Conservation (phyloP, 306 rosid species). For the Inga oerstediana region DNA sequence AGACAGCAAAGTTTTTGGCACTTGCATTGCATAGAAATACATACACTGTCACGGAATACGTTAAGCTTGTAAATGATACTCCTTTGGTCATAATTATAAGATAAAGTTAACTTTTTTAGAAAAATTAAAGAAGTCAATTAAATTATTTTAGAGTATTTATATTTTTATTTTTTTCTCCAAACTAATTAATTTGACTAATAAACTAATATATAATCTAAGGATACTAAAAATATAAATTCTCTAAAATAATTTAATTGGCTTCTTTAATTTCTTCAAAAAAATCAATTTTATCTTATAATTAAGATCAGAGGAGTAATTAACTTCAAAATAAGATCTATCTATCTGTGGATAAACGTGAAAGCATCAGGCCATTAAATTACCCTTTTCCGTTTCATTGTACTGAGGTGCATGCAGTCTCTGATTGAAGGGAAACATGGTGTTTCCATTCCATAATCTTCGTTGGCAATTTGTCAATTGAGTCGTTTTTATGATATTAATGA, state of each 20-base stretch:
- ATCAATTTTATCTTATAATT: no score
- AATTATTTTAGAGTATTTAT: no score
- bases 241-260: no score
- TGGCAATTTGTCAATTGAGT: not conserved
- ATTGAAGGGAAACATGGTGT: not conserved
- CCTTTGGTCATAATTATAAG: no score
- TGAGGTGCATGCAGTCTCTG: not conserved
- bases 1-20: not conserved
- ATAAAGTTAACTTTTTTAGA: no score
- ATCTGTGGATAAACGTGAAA: not conserved
- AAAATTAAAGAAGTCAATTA: no score
- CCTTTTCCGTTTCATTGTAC: not conserved
- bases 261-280: no score
- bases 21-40: not conserved
- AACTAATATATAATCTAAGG: no score
- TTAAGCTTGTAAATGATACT: not conserved
- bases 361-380: not conserved
- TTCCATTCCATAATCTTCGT: not conserved
- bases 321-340: not conserved
- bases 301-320: not conserved
- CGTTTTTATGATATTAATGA: conserved; percentile 12
- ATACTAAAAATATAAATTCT: no score
- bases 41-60: no score
- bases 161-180: no score
- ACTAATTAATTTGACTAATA: no score